These are phyloP conservation scores for Neurospora sp. DNA, from an alignment of 495 filamentous ascomycete genomes.

Conservation along the genomic window DNA sequence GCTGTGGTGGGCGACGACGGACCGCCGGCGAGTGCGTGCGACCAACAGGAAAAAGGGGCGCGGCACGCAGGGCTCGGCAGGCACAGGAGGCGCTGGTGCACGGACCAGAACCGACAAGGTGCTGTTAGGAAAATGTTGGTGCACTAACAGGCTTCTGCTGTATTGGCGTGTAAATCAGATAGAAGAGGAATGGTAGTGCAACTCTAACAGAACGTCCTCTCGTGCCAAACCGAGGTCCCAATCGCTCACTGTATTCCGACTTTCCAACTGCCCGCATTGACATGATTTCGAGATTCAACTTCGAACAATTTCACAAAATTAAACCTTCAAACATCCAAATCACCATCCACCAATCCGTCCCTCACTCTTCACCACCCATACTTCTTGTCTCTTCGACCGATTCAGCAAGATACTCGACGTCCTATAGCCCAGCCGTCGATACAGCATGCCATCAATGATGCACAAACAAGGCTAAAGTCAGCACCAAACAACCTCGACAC, in stretches of 20 bases:
- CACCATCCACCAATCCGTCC: neutral
- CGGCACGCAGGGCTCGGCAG: neutral
- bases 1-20: neutral
- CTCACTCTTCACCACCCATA: neutral
- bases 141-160: neutral
- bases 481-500: neutral
- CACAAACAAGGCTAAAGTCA: neutral
- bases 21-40: neutral
- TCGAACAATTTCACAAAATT: too few species aligned
- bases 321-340: too few species aligned
- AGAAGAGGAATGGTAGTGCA: fast-evolving
- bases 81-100: neutral
- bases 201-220: neutral
- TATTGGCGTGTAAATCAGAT: neutral
- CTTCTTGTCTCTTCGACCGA: neutral
- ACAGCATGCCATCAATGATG: neutral
- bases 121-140: neutral
- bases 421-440: neutral
- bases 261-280: too few species aligned
- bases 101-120: neutral
- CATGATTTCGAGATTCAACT: too few species aligned
- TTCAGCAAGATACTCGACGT: neutral
- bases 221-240: neutral
- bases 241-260: too few species aligned
- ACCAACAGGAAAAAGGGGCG: neutral